Evolutionary conservation across 2,329 filamentous ascomycete genomes (phyloP), one percentile per base, ranked within the genome.

Genomic region (Metarhizium rileyi): DNA sequence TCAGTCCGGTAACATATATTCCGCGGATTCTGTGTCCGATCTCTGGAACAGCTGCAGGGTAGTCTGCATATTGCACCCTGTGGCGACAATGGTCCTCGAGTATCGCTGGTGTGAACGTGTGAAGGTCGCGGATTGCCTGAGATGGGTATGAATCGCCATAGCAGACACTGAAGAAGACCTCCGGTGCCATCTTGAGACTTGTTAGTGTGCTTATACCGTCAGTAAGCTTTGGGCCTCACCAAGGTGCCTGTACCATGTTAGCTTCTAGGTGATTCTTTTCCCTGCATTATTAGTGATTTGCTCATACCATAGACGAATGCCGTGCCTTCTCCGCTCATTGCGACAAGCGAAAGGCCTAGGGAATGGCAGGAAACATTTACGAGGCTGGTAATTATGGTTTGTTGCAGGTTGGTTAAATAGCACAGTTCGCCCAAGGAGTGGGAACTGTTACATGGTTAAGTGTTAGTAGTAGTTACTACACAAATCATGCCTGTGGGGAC

Each of bases 101-200:
- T n/a, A 94, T 70, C 14, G 90, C 90, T 0, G 89, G 87, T 0
- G 74, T 75, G 63, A 89, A 81, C 1, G 66, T 78, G 54, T 80
- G 80, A 33, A 91, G 70, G 44, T 78, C 64, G 49, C 69, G 61
- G 35, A 77, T 64, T 65, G 73, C 60, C 65, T 76, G 33, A 61
- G 78, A 61, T 54, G 75, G 72, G 5, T 63, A 58, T 16, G 70
- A 65, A 8, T 69, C 68, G 56, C 82, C 80, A 68, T 90, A 87
- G 66, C 87, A 87, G 41, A 95, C 90, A 30, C 86, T 85, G 69
- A 86, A 85, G 58, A 97, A 88, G 59, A 97, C 83, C 61, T 86
- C 80, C 0, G 86, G 81, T n/a, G 84, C 86, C 90, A 96, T 96
- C 70, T 72, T 44, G 6, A 8, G 1, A 18, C 7, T 26, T 47